Conservation (phyloP, 345 rosid genomes). For the Garcia nutans region DNA sequence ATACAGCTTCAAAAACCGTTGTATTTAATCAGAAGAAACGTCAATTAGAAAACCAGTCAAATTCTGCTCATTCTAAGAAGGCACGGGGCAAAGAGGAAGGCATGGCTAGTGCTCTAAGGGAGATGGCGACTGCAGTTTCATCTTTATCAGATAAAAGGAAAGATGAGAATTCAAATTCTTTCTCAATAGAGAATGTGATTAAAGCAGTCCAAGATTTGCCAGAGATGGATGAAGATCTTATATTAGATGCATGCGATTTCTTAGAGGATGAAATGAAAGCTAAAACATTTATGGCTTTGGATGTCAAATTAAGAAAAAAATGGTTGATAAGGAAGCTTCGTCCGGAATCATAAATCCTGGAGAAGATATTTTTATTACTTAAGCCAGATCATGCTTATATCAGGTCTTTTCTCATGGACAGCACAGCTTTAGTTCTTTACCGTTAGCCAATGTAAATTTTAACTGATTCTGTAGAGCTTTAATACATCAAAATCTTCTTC, state of each 20-base stretch:
- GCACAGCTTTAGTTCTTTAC: constrained; percentile 1
- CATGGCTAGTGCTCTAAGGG: constrained; percentile 20
- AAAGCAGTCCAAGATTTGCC: constrained; percentile 70
- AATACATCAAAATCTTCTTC: too few relatives aligned
- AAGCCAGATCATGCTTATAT: background rate
- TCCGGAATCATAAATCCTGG: constrained; percentile 28
- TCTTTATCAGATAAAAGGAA: constrained; percentile 34
- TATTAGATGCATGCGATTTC: constrained; percentile 86
- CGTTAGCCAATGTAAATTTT: constrained; percentile 4
- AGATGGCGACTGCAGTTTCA: constrained; percentile 39
- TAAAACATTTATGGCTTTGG: constrained; percentile 75
- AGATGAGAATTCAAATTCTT: constrained; percentile 29
- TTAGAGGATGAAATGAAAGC: constrained; percentile 80
- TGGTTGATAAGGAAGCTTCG: constrained; percentile 84
- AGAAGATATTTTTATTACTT: background rate
- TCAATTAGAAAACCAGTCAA: constrained; percentile 32
- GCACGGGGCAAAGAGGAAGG: constrained; percentile 30
- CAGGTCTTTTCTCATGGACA: background rate
- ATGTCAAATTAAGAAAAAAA: constrained; percentile 65
- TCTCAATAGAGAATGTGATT: constrained; percentile 55
- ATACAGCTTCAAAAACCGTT: constrained; percentile 24
- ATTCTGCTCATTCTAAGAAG: constrained; percentile 35
- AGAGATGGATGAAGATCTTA: constrained; percentile 81
- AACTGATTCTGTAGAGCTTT: too few relatives aligned
- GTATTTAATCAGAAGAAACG: constrained; percentile 44